A percentile compares a stretch with the other conserved stretches of the same genome.
phyloP scores from a whole-genome alignment of 176 grass and related monocot genomes.

The Cenchrus americanus region DNA sequence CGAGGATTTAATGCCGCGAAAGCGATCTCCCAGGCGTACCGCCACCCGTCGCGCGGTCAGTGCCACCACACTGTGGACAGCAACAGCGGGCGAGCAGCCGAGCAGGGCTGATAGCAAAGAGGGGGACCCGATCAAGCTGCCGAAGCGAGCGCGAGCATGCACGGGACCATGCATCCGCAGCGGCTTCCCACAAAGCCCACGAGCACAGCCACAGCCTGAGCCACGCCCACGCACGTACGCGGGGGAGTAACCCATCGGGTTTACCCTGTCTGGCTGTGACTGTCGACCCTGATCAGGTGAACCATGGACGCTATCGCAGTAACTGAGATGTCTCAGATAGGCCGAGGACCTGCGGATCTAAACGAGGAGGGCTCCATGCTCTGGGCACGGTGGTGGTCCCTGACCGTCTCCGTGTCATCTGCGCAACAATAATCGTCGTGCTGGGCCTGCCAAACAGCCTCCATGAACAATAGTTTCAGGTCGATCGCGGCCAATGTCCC shows the following conservation, averaged over 20 bases:
- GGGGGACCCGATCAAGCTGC: slow-evolving; percentile 10
- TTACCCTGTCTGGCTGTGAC: not conserved
- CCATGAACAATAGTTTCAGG: not conserved
- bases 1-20: slow-evolving; percentile 33
- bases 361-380: not conserved
- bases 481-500: not conserved
- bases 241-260: not conserved
- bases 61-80: slow-evolving; percentile 19
- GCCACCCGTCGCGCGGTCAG: slow-evolving; percentile 37
- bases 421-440: slow-evolving; percentile 18
- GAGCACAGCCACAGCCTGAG: not conserved
- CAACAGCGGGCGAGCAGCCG: not conserved
- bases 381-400: not conserved
- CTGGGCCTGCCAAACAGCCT: slow-evolving; percentile 22
- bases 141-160: not conserved
- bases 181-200: not conserved
- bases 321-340: not conserved
- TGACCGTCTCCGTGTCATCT: slow-evolving; percentile 10
- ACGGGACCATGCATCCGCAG: slow-evolving; percentile 4
- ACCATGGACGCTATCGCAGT: not conserved
- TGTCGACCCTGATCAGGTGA: not conserved
- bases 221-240: slow-evolving; percentile 22
- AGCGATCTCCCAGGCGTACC: slow-evolving; percentile 41
- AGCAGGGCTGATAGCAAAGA: not conserved
- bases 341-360: slow-evolving; percentile 2